Percentiles rank a stretch among this genome's conserved stretches.
These are phyloP conservation scores for Babesia bovis DNA, from an alignment of 169 alveolate species.

Conservation along the genomic window DNA sequence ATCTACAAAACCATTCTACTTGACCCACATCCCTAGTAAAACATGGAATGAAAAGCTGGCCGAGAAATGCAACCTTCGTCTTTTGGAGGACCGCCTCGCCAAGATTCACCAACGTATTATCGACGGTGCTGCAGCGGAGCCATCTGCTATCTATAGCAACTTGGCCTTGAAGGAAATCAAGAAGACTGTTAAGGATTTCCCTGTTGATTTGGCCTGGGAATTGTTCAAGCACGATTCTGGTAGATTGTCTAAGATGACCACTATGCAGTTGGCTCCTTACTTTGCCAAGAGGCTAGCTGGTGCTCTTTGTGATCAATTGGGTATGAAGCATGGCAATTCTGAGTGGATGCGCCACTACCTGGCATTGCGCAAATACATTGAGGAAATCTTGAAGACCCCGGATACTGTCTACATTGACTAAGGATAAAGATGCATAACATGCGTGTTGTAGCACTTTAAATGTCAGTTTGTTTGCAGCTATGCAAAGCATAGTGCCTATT, in stretches of 20 bases:
- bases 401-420: no score
- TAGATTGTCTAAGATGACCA: not conserved
- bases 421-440: no score
- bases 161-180: not conserved
- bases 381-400: no score
- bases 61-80: not conserved
- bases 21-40: no score
- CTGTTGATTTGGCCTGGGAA: not conserved
- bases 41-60: not conserved
- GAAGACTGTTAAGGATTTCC: not conserved
- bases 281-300: not conserved
- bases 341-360: not conserved
- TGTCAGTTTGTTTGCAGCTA: no score
- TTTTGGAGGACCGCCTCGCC: not conserved
- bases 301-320: not conserved
- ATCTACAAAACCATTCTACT: not conserved
- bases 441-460: no score
- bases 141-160: no score
- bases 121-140: not conserved
- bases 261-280: not conserved
- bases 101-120: not conserved
- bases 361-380: not conserved
- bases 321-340: not conserved
- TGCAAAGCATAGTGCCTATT: no score
- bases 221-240: not conserved